Evolutionary conservation across 1,284 basidiomycete genomes (phyloP), one percentile per base, ranked within the genome.

Genomic region (Chondrostereum purpureum): DNA sequence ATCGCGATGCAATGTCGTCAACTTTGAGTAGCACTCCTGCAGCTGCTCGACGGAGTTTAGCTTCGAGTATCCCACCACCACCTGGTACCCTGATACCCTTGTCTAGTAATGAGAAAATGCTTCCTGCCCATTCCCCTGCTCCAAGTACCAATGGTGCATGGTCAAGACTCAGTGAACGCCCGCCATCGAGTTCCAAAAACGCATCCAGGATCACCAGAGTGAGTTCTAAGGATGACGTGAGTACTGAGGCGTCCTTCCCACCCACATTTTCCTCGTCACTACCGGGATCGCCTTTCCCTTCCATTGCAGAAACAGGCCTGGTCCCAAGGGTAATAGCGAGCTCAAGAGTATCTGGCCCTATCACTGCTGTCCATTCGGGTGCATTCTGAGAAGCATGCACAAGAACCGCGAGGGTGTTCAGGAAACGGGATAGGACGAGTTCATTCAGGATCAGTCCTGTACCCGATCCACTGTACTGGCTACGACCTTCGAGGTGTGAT

Each of bases 21-120:
- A 89, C 74, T 57, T 89, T 88, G 44, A 95, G 66, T 24, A 92
- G 62, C 0, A 93, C 82, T 0, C 88, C 90, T 0, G 90, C 90
- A 2, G 84, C 80, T 0, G 80, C 80, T 42, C 81, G 76, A 41
- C 73, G 75, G 34, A 90, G 58, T 47, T 75, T 74, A 3, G 66
- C 57, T 56, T 81, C 83, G 43, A 80, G 71, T 17, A 59, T 58
- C 0, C 83, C 88, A n/a, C 86, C 87, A 21, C 78, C 78, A 4
- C 83, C 86, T 33, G 69, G 64, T 4, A 81, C 67, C 44, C 68
- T 73, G 23, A 74, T 60, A 0, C 90, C 89, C 44, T 73, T 73
- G 51, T 88, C 88, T 46, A 92, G 61, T 23, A 60, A 62, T 5
- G 70, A 65, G 55, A 94, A 88, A 2, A 93, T 70, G 31, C 69